Conservation (phyloP, 306 rosid species). For the Glycyrrhiza uralensis region DNA sequence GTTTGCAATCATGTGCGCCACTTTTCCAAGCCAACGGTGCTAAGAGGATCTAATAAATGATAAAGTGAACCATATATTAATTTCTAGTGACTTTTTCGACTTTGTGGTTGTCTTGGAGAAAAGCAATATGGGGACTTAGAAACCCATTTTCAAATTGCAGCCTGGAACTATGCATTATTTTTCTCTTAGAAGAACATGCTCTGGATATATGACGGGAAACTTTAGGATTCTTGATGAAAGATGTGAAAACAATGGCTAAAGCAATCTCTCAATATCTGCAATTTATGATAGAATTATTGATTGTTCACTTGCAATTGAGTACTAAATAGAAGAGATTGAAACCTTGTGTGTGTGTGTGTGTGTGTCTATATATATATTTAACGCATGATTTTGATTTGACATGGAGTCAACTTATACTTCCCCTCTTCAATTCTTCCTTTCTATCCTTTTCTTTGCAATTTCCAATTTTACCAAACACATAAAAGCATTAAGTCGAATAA, state of each 20-base stretch:
- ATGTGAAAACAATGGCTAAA: neutral
- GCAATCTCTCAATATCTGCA: neutral
- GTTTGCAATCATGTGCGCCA: conserved; percentile 15
- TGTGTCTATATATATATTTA: no score
- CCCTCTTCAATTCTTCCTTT: neutral
- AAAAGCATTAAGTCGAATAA: neutral
- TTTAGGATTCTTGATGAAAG: neutral
- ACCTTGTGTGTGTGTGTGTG: no score
- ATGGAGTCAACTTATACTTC: neutral
- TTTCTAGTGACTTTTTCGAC: neutral
- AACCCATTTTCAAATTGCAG: neutral
- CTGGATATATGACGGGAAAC: neutral
- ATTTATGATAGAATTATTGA: neutral
- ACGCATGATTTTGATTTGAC: neutral
- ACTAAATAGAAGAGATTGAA: no score
- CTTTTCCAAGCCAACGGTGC: conserved; percentile 30
- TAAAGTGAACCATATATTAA: conserved; percentile 8
- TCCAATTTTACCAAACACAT: neutral
- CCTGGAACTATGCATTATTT: no score
- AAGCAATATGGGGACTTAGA: conserved; percentile 1
- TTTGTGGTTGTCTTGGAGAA: conserved; percentile 13
- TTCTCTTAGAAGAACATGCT: neutral
- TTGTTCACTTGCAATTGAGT: neutral
- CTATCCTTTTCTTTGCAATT: neutral
- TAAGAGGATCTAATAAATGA: neutral